Evolutionary conservation across 2,329 filamentous ascomycete species (phyloP).

Genomic region (Polychaeton citri): DNA sequence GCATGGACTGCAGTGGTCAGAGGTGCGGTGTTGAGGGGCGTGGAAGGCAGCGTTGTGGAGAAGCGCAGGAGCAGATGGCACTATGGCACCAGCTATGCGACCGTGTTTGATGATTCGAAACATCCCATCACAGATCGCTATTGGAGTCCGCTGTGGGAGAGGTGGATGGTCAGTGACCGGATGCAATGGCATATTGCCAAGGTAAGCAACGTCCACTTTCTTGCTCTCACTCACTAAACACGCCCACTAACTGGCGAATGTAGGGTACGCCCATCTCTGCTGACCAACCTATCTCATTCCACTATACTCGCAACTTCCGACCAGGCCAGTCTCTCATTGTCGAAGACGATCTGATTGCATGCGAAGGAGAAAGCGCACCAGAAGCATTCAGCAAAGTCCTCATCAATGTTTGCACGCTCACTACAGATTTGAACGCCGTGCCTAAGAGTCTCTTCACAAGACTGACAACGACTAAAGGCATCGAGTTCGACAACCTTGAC

Average conservation of each 20-base stretch:
- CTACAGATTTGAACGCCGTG: slow-evolving; percentile 65
- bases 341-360: slow-evolving; percentile 68
- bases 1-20: slow-evolving; percentile 72
- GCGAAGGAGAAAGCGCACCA: slow-evolving; percentile 54
- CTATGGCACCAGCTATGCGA: slow-evolving; percentile 71
- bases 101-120: slow-evolving; percentile 58
- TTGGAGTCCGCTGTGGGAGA: slow-evolving; percentile 67
- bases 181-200: slow-evolving; percentile 82
- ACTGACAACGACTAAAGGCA: slow-evolving; percentile 62
- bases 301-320: slow-evolving; percentile 75
- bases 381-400: slow-evolving; percentile 37
- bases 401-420: slow-evolving; percentile 59
- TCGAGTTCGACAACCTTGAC: slow-evolving; percentile 71
- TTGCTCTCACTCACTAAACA: neutral
- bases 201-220: slow-evolving; percentile 28
- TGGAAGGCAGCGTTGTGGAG: slow-evolving; percentile 70
- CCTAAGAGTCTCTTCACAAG: slow-evolving; percentile 61
- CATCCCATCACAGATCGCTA: slow-evolving; percentile 62
- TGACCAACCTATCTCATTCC: slow-evolving; percentile 62
- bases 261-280: slow-evolving; percentile 61
- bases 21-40: slow-evolving; percentile 59
- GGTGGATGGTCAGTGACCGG: slow-evolving; percentile 70
- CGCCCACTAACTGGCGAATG: neutral
- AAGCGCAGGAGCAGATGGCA: slow-evolving; percentile 61
- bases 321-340: slow-evolving; percentile 65